Conservation (phyloP, 768 basidiomycete genomes). For the Russula emetica region DNA sequence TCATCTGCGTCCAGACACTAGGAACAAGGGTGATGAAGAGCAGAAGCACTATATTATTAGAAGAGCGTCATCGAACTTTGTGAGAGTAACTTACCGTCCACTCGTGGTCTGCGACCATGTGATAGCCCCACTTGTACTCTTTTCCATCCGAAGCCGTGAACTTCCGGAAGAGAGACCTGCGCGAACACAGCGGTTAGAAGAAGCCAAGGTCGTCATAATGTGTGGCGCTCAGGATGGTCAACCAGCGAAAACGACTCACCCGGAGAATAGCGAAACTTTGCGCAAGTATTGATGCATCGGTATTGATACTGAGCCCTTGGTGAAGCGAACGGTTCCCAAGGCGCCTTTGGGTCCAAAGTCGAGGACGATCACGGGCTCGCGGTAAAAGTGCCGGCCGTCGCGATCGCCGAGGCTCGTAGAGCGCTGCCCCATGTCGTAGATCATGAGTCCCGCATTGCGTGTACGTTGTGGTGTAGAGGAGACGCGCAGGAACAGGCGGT, state of each 20-base stretch:
- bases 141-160: slow-evolving; percentile 64
- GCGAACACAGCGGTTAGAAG: not conserved
- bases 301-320: slow-evolving; percentile 42
- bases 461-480: slow-evolving; percentile 41
- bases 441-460: slow-evolving; percentile 40
- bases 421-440: slow-evolving; percentile 64
- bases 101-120: slow-evolving; percentile 54
- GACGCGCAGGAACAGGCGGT: slow-evolving; percentile 66
- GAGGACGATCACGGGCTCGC: slow-evolving; percentile 53
- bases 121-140: slow-evolving; percentile 67
- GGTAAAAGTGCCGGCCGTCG: slow-evolving; percentile 48
- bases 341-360: slow-evolving; percentile 56
- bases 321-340: slow-evolving; percentile 57
- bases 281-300: slow-evolving; percentile 63
- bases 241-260: slow-evolving; percentile 42
- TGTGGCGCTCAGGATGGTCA: not conserved
- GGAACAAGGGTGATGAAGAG: not conserved
- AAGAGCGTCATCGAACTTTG: slow-evolving; percentile 13
- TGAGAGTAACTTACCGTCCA: slow-evolving; percentile 56
- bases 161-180: slow-evolving; percentile 62
- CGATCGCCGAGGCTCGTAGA: slow-evolving; percentile 51
- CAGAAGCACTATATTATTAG: slow-evolving; percentile 1
- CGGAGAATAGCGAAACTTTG: slow-evolving; percentile 60
- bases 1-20: slow-evolving; percentile 56
- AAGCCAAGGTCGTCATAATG: slow-evolving; percentile 4